Percentiles rank a stretch among this genome's conserved stretches.
Conservation (phyloP, 169 alveolate species). For the Babesia bovis region DNA sequence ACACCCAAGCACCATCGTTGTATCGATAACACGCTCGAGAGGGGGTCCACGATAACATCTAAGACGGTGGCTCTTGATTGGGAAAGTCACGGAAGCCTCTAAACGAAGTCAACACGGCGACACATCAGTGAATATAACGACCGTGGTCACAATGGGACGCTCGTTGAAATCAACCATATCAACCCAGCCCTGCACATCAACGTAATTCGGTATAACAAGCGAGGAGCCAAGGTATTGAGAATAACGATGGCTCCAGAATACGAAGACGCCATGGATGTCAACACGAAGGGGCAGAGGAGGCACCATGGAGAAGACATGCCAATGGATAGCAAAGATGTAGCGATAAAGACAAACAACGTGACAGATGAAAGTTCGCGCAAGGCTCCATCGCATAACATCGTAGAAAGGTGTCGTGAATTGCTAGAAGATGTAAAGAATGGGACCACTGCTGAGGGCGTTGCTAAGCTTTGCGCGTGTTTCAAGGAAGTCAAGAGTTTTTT, state of each 20-base stretch:
- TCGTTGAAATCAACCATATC: not conserved
- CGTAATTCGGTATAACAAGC: not conserved
- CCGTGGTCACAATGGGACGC: not conserved
- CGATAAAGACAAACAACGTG: not conserved
- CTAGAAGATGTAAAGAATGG: not conserved
- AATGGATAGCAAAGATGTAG: not conserved
- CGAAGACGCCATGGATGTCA: not conserved
- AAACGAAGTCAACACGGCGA: not conserved
- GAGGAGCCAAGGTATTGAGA: not conserved
- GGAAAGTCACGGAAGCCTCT: not conserved
- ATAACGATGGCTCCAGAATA: not conserved
- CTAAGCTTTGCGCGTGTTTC: not conserved
- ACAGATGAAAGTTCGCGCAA: not conserved
- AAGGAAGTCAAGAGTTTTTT: not conserved
- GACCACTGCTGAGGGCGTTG: not conserved
- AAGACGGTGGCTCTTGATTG: not conserved
- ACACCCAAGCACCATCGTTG: not conserved
- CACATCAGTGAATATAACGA: not conserved
- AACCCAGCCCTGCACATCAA: not conserved
- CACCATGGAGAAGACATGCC: not conserved
- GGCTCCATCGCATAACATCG: not conserved
- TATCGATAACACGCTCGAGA: not conserved
- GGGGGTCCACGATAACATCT: not conserved
- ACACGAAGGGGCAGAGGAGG: not conserved
- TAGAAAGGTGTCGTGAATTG: not conserved